A percentile compares a stretch with the other conserved stretches of the same genome.
Evolutionary conservation across 352 stramenopile genomes (phyloP).

Genomic region (Pythium brachiatum): DNA sequence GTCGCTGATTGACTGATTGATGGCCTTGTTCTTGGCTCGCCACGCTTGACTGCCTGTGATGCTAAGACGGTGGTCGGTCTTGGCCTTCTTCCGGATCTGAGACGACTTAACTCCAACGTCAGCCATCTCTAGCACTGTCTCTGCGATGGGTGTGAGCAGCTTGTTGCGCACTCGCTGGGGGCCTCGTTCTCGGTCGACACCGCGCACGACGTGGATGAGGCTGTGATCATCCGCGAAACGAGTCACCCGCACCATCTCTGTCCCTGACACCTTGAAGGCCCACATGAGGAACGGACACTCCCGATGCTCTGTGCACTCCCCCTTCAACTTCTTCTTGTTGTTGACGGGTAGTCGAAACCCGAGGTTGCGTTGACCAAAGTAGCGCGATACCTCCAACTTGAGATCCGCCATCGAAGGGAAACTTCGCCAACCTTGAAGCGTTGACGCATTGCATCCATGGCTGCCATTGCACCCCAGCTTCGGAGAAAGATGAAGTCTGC

Average conservation of each 20-base stretch:
- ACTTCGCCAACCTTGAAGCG: neutral
- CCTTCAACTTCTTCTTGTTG: constrained; percentile 7
- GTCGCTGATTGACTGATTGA: neutral
- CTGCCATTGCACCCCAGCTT: neutral
- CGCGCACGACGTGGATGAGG: constrained; percentile 29
- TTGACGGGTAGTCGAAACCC: constrained; percentile 1
- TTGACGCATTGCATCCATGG: neutral
- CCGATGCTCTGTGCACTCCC: constrained; percentile 1
- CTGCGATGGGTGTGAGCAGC: constrained; percentile 6
- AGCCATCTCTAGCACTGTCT: neutral
- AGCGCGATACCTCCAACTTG: neutral
- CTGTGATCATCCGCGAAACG: constrained; percentile 16
- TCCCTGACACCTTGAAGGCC: neutral
- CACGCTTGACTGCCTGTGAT: constrained; percentile 8
- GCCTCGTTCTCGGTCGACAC: constrained; percentile 14
- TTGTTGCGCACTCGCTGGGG: neutral
- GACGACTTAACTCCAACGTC: constrained; percentile 1
- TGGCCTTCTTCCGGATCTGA: constrained; percentile 2
- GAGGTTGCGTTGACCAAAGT: constrained; percentile 9
- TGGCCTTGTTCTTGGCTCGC: neutral
- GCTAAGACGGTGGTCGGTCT: neutral
- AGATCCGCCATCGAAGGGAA: constrained; percentile 1
- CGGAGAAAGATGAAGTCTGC: neutral
- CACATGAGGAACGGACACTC: neutral
- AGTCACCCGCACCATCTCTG: constrained; percentile 1